Conservation (phyloP, 2,329 filamentous ascomycete species). For the Arthrobotrys iridis region DNA sequence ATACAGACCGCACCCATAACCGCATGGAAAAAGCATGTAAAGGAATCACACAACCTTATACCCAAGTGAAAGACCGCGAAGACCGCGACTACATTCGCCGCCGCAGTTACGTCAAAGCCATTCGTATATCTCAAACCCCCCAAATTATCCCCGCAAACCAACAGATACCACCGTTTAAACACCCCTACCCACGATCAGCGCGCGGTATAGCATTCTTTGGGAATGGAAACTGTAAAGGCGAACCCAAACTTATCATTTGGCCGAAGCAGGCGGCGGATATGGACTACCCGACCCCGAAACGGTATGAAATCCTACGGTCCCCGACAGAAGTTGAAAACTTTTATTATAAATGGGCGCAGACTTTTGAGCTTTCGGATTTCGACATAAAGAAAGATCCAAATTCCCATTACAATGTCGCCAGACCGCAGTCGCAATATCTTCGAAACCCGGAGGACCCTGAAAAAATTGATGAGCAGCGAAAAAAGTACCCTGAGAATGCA, state of each 20-base stretch:
- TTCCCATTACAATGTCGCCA: constrained; percentile 39
- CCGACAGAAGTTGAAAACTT: constrained; percentile 27
- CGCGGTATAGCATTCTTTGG: constrained; percentile 47
- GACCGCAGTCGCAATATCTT: constrained; percentile 15
- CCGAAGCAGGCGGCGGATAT: constrained; percentile 45
- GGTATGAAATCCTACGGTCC: constrained; percentile 22
- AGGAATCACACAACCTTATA: constrained; percentile 39
- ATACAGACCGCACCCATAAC: constrained; percentile 44
- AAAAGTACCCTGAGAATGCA: constrained; percentile 22
- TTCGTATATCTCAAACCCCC: constrained; percentile 45
- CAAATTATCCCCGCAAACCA: constrained; percentile 10
- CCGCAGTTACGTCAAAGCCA: constrained; percentile 38
- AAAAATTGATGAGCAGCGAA: neutral
- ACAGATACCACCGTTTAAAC: constrained; percentile 26
- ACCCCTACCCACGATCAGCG: constrained; percentile 33
- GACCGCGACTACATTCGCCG: constrained; percentile 37
- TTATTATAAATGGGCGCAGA: constrained; percentile 38
- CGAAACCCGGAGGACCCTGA: neutral
- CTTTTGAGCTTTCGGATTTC: constrained; percentile 48
- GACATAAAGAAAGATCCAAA: constrained; percentile 49
- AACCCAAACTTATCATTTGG: constrained; percentile 49
- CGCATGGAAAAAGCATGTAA: constrained; percentile 47
- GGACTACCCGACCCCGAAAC: constrained; percentile 21
- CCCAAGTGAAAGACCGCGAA: constrained; percentile 28
- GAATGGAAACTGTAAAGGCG: constrained; percentile 31